These are phyloP conservation scores for Oligophagozyma castellii DNA, from an alignment of 1,139 yeast genomes.

Conservation along the genomic window DNA sequence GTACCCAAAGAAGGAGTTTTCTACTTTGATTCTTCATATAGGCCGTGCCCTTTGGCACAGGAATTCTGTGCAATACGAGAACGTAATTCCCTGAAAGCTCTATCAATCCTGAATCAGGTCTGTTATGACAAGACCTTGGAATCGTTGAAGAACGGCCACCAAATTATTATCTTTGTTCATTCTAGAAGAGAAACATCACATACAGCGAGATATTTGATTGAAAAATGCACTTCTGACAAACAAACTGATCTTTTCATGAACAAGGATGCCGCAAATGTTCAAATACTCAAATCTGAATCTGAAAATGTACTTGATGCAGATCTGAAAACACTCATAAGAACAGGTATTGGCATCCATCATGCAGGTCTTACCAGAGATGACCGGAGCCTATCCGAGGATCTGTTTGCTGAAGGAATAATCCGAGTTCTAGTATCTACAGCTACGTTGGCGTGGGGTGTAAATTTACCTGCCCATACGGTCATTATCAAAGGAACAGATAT, in stretches of 20 bases:
- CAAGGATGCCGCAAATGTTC: conserved; percentile 43
- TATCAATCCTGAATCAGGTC: conserved; percentile 80
- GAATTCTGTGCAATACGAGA: conserved; percentile 82
- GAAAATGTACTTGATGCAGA: conserved; percentile 40
- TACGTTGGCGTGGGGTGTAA: conserved; percentile 98
- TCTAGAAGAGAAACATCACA: conserved; percentile 84
- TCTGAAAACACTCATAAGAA: conserved; percentile 46
- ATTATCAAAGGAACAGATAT: conserved; percentile 91
- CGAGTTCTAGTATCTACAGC: conserved; percentile 86
- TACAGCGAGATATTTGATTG: conserved; percentile 65
- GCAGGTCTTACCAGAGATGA: conserved; percentile 76
- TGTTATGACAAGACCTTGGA: conserved; percentile 75
- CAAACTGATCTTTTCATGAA: conserved; percentile 34
- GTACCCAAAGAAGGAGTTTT: conserved; percentile 46
- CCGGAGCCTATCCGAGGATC: conserved; percentile 66
- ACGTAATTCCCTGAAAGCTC: conserved; percentile 63
- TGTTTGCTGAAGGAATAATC: conserved; percentile 77
- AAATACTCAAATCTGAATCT: conserved; percentile 51
- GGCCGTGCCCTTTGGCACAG: conserved; percentile 91
- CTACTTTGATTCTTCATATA: conserved; percentile 66
- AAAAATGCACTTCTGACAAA: conserved; percentile 45
- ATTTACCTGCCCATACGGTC: conserved; percentile 92
- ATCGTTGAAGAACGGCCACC: conserved; percentile 46
- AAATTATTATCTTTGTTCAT: conserved; percentile 82
- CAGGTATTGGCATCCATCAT: conserved; percentile 87